A percentile compares a stretch with the other conserved stretches of the same genome.
Conservation (phyloP, 2,329 filamentous ascomycete species). For the Trichoderma simmonsii region DNA sequence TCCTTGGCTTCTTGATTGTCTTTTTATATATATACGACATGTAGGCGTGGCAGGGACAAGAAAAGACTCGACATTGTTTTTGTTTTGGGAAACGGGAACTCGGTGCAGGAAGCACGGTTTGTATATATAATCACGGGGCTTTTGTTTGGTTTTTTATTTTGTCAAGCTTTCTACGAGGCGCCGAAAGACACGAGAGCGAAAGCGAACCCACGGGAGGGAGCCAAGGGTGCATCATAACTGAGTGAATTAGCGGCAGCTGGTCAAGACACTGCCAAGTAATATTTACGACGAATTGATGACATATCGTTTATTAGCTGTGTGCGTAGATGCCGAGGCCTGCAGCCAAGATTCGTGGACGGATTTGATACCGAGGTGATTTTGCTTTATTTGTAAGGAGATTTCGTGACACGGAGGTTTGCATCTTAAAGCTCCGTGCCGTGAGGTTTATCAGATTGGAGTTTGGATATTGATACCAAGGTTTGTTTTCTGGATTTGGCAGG, state of each 20-base stretch:
- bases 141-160: not conserved
- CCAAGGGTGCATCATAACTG: not conserved
- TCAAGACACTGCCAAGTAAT: not conserved
- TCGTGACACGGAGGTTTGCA: not conserved
- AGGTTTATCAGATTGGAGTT: not conserved
- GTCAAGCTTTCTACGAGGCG: slow-evolving; percentile 1
- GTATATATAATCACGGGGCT: slow-evolving; percentile 14
- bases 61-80: not conserved
- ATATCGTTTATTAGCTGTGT: no score
- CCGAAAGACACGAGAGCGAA: not conserved
- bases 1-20: not conserved
- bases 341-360: not conserved
- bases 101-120: not conserved
- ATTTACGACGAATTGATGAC: not conserved
- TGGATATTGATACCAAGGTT: not conserved
- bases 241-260: not conserved
- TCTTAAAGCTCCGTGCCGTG: not conserved
- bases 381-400: not conserved
- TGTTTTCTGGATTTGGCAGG: not conserved
- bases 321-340: not conserved
- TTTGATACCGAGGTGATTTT: not conserved
- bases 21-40: slow-evolving; percentile 6
- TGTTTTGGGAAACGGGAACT: not conserved
- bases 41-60: not conserved
- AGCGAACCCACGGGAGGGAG: not conserved